Percentiles rank a stretch among this genome's conserved stretches.
phyloP scores from a whole-genome alignment of 306 rosid species.

The Quercus alba region DNA sequence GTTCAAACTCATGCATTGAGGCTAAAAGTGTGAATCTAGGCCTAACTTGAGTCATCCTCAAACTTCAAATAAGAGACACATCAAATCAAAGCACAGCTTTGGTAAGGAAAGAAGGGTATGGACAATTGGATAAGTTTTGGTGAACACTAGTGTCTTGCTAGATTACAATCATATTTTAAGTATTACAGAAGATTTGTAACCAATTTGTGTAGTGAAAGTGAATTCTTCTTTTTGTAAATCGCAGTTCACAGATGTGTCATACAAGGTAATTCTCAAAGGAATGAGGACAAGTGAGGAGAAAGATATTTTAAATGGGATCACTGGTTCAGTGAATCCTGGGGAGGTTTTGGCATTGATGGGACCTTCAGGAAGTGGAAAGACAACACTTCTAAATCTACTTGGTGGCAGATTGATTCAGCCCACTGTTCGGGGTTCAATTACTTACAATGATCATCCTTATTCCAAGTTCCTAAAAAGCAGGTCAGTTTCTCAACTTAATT shows the following conservation, averaged over 20 bases:
- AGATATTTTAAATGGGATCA: conserved; percentile 77
- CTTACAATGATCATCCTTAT: conserved; percentile 79
- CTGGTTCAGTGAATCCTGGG: conserved; percentile 81
- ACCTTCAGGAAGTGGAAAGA: conserved; percentile 98
- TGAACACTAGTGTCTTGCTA: not conserved
- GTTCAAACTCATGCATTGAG: conserved; percentile 29
- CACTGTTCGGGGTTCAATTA: conserved; percentile 53
- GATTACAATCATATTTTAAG: not conserved
- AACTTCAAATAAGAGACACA: conserved; percentile 8
- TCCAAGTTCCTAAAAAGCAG: conserved; percentile 86
- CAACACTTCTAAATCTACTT: conserved; percentile 75
- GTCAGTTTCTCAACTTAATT: conserved; percentile 27
- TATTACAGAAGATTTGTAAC: not conserved
- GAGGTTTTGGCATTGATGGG: conserved; percentile 98
- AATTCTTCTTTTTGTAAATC: not conserved
- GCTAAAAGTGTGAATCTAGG: conserved; percentile 21
- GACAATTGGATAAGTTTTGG: conserved; percentile 18
- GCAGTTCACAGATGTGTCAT: conserved; percentile 87
- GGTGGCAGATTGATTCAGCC: conserved; percentile 63
- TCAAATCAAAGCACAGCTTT: conserved; percentile 36
- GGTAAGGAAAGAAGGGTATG: conserved; percentile 57
- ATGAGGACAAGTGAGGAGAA: conserved; percentile 67
- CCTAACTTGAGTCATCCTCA: conserved; percentile 19
- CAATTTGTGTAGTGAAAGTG: conserved; percentile 11
- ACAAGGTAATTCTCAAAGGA: conserved; percentile 75